phyloP scores from a whole-genome alignment of 2,329 filamentous ascomycete species.

The Delphinella strobiligena region DNA sequence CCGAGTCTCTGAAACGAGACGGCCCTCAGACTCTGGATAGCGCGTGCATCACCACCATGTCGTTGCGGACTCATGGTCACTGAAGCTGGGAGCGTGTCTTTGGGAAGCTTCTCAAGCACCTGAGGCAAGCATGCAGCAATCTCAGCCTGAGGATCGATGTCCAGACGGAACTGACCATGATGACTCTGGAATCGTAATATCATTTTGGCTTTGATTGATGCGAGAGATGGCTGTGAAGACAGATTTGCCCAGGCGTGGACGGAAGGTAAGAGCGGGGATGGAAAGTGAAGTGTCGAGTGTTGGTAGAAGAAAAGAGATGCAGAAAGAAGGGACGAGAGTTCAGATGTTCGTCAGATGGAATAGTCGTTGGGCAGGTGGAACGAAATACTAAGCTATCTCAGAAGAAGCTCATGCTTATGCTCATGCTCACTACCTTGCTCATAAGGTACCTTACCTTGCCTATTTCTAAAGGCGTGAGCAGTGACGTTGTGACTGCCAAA shows the following conservation, averaged over 20 bases:
- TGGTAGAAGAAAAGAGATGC: neutral
- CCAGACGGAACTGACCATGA: constrained; percentile 84
- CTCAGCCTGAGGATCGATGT: constrained; percentile 58
- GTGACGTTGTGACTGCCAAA: too few relatives aligned
- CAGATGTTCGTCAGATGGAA: too few relatives aligned
- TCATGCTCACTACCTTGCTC: too few relatives aligned
- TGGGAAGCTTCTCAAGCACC: constrained; percentile 49
- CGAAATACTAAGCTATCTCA: too few relatives aligned
- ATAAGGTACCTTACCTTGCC: too few relatives aligned
- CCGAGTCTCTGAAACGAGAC: constrained; percentile 46
- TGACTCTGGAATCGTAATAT: constrained; percentile 79
- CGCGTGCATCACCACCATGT: constrained; percentile 45
- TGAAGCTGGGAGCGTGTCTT: constrained; percentile 41
- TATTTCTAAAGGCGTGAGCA: too few relatives aligned
- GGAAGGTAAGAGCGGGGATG: neutral
- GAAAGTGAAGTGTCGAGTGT: neutral
- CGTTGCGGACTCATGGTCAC: constrained; percentile 49
- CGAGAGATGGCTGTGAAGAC: neutral
- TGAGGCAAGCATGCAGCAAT: constrained; percentile 49
- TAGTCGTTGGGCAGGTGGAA: too few relatives aligned
- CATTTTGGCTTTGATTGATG: constrained; percentile 40
- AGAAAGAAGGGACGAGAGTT: too few relatives aligned
- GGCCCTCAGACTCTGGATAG: constrained; percentile 38
- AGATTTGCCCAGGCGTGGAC: neutral
- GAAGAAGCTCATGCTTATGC: too few relatives aligned